Evolutionary conservation across 805 yeast genomes (phyloP), one percentile per base, ranked within the genome.

Genomic region (Nakazawaea ishiwadae): DNA sequence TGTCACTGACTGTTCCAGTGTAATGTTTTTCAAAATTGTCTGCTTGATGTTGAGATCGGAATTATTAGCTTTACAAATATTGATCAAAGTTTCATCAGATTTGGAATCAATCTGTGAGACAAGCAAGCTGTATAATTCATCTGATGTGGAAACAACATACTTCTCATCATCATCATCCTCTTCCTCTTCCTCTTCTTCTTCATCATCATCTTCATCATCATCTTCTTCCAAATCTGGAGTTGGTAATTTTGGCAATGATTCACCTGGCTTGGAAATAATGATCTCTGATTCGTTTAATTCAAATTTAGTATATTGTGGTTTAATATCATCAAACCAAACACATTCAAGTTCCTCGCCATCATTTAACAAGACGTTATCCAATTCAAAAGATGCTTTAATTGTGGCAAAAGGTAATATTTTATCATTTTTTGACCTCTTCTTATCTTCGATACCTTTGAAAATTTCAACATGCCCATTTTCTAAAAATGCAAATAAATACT

Each of bases 1-100:
- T 4, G 51, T 48, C 1, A 66, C 54, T 1, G 75, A 69, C 23
- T 66, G 62, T 1, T 61, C 55, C 6, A 74, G 67, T 21, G 69
- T 73, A 31, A 85, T 61, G 38, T 77, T 62, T 48, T 74, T 71
- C 31, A 84, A 70, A 0, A 85, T 73, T 11, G 70, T 62, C 56
- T 73, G 69, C 45, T 79, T 69, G 43, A 74, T 69, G 19, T 59
- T 66, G 37, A 76, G 75, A 48, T 77, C 79, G 17, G 71, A 38
- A 19, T 38, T 42, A 41, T 63, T 60, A 37, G 56, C 59, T 9
- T 50, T 46, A 17, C 62, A 44, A 14, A 62, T 58, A 45, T 68
- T 68, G 46, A 65, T 57, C 28, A 53, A 37, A 40, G 53, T 48
- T 12, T 55, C 53, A 19, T 54, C 57, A 9, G 55, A 51, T 12